A percentile compares a stretch with the other conserved stretches of the same genome.
Conservation (phyloP, 2,329 filamentous ascomycete species). For the Hysterium pulicare region DNA sequence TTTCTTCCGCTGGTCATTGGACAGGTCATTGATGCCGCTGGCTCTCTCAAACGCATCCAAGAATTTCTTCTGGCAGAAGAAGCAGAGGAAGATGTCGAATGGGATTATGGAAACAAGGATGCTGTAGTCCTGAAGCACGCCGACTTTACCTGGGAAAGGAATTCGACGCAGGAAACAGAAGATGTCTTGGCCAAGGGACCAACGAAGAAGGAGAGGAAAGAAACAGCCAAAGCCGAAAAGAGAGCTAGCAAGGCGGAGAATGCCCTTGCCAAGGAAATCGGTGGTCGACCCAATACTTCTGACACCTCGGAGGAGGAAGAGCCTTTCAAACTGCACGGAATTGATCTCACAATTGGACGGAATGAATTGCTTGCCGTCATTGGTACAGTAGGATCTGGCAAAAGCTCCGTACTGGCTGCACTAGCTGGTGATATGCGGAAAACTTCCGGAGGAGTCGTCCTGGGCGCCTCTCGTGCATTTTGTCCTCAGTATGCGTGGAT, state of each 20-base stretch:
- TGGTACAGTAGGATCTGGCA: slow-evolving; percentile 83
- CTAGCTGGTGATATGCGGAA: slow-evolving; percentile 92
- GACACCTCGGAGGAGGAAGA: slow-evolving; percentile 58
- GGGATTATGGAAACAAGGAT: slow-evolving; percentile 50
- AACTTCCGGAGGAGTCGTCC: slow-evolving; percentile 67
- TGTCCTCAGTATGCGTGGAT: slow-evolving; percentile 99
- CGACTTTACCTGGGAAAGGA: slow-evolving; percentile 83
- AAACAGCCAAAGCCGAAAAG: slow-evolving; percentile 30
- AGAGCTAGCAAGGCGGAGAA: slow-evolving; percentile 20
- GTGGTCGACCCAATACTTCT: slow-evolving; percentile 42
- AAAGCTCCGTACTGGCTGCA: slow-evolving; percentile 83
- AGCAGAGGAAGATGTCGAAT: slow-evolving; percentile 65
- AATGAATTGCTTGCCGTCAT: slow-evolving; percentile 84
- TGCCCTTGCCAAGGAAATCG: slow-evolving; percentile 14
- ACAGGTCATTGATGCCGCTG: slow-evolving; percentile 84
- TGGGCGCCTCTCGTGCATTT: slow-evolving; percentile 80
- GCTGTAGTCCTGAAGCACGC: slow-evolving; percentile 68
- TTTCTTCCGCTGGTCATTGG: slow-evolving; percentile 83
- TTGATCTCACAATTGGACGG: slow-evolving; percentile 66
- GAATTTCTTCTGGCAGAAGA: slow-evolving; percentile 88
- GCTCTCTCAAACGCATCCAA: slow-evolving; percentile 79
- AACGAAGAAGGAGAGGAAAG: slow-evolving; percentile 45
- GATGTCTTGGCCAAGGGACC: slow-evolving; percentile 26
- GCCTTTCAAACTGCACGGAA: slow-evolving; percentile 68
- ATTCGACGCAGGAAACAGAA: slow-evolving; percentile 50